Base-by-base conservation (phyloP, 208 protist species). In the Leishmania gerbilli region DNA sequence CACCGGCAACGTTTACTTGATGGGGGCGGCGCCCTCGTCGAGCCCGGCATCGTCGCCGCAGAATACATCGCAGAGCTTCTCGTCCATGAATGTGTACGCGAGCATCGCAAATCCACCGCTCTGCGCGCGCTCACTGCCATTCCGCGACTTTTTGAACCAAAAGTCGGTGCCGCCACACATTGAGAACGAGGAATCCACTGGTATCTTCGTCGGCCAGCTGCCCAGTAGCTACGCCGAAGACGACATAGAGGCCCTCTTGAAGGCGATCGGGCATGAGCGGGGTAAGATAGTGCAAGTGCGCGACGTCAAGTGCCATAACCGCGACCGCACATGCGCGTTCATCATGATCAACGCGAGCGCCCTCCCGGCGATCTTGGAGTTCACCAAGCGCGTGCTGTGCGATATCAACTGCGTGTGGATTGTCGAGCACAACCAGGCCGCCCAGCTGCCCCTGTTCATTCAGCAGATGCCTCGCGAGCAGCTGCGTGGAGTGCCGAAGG, bases 271-370 rank as follows among this genome's bases (percentile, higher is more conserved):
- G 49, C 82, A 83, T 42, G 86, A 92, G 71, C 76, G 84, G 42
- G 87, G 87, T 17, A 83, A 89, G 49, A 55, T 79, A 7, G 89
- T 96, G 69, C 87, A 94, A 72, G 89, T 95, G 21, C 87, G 90
- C 51, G 91, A 95, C 74, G 91, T 96, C 64, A 96, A 96, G 84
- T 90, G 87, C 69, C 93, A 96, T 84, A 89, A 90, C 77, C 87
- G 89, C n/a, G 91, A 94, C 69, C 91, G 90, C 19, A 95, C 93
- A 8, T 96, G 93, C 76, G 93, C 93, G n/a, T 96, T 96, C 83
- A 87, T 96, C 17, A 88, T 94, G 86, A 85, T 95, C 71, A 96
- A 96, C 79, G 81, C 84, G 19, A 80, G 86, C 56, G 90, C 90
- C 11, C 79, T 95, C 3, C 51, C 65, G 17, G 79, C 88, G 1